A percentile compares a stretch with the other conserved stretches of the same genome.
phyloP scores from a whole-genome alignment of 1,284 basidiomycete genomes.

The Cryptococcus jaspeensis region DNA sequence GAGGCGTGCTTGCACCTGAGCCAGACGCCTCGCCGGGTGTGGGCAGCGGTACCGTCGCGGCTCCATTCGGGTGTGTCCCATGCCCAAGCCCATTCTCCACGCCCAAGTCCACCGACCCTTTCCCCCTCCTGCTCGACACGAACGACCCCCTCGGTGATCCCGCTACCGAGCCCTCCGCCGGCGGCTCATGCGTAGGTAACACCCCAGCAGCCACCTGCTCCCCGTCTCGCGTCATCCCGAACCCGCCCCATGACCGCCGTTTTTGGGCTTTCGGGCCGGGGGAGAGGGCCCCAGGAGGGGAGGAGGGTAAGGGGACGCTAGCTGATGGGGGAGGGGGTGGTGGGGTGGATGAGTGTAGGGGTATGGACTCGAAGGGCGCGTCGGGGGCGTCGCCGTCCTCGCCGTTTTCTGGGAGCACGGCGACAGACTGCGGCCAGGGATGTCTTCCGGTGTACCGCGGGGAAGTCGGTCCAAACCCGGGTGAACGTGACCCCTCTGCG shows the following conservation, averaged over 20 bases:
- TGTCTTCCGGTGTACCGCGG: conserved; percentile 5
- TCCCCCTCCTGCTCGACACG: not conserved
- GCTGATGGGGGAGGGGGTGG: conserved; percentile 11
- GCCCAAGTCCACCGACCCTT: not conserved
- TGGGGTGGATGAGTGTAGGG: conserved; percentile 26
- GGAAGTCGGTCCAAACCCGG: conserved; percentile 5
- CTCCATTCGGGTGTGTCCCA: not conserved
- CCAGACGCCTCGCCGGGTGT: not conserved
- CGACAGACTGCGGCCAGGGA: conserved; percentile 10
- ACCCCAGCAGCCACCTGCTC: conserved; percentile 16
- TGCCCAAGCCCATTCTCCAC: conserved; percentile 1
- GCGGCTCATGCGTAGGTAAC: conserved; percentile 3
- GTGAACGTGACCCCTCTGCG: not conserved
- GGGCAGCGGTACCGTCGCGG: not conserved
- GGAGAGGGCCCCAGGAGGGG: conserved; percentile 13
- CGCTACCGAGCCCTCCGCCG: too few relatives aligned
- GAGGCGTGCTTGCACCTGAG: conserved; percentile 5
- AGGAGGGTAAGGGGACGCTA: conserved; percentile 19
- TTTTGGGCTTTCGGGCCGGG: conserved; percentile 7
- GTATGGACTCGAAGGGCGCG: conserved; percentile 44
- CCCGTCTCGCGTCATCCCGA: conserved; percentile 24
- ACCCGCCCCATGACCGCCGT: conserved; percentile 24
- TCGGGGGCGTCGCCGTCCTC: conserved; percentile 8
- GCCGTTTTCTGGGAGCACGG: not conserved
- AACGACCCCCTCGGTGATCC: too few relatives aligned